A percentile compares a stretch with the other conserved stretches of the same genome.
phyloP scores from a whole-genome alignment of 1,139 yeast genomes.

The Pneumocystis murina region DNA sequence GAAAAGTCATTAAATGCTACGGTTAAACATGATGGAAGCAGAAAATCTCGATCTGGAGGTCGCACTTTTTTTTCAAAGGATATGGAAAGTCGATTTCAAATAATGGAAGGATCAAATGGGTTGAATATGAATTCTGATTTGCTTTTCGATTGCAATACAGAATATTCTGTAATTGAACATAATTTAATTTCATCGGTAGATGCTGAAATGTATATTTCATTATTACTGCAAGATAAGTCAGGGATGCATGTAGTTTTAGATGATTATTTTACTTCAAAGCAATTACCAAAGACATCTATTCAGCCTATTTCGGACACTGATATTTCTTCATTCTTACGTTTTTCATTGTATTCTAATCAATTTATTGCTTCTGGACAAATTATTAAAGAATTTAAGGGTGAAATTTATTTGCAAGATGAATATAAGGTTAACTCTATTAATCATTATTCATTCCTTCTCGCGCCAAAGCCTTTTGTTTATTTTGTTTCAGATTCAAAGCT shows the following conservation, averaged over 20 bases:
- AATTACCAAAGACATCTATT: slow-evolving; percentile 23
- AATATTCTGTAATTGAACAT: not conserved
- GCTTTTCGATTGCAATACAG: not conserved
- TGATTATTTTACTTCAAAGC: not conserved
- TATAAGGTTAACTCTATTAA: slow-evolving; percentile 54
- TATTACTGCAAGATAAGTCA: not conserved
- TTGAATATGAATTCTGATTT: not conserved
- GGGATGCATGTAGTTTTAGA: not conserved
- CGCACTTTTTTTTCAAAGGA: slow-evolving; percentile 2
- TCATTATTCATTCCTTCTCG: slow-evolving; percentile 69
- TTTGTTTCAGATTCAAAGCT: slow-evolving; percentile 39
- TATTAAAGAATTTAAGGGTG: slow-evolving; percentile 59
- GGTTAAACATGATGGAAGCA: not conserved
- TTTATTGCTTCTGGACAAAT: slow-evolving; percentile 37
- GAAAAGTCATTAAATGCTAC: not conserved
- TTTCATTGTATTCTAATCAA: slow-evolving; percentile 41
- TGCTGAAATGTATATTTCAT: not conserved
- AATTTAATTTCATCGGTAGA: not conserved
- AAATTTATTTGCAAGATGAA: slow-evolving; percentile 45
- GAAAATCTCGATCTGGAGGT: not conserved
- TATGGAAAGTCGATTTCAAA: not conserved
- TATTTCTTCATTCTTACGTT: slow-evolving; percentile 61
- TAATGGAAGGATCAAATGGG: not conserved
- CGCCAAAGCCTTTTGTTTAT: slow-evolving; percentile 66
- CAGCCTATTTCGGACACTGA: slow-evolving; percentile 31